A percentile compares a stretch with the other conserved stretches of the same genome.
Conservation (phyloP, 2,329 filamentous ascomycete genomes). For the Pestalotiopsis fici region DNA sequence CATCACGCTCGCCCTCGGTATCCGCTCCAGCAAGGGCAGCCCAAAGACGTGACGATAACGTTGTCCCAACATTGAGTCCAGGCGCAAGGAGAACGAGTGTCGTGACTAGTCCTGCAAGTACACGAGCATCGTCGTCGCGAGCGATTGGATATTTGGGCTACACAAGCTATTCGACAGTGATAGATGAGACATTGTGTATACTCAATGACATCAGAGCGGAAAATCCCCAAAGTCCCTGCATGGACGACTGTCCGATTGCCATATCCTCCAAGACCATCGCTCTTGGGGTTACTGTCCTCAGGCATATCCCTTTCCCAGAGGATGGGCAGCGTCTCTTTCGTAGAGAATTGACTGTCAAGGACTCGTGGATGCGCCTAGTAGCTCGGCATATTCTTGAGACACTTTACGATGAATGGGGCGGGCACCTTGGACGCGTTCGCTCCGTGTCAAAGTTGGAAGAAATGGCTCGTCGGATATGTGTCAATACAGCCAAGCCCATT, state of each 20-base stretch:
- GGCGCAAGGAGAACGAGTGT: neutral
- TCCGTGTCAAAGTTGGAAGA: conserved; percentile 1
- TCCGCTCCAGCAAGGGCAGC: conserved; percentile 7
- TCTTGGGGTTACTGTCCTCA: conserved; percentile 4
- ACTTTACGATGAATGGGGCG: neutral
- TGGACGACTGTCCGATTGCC: neutral
- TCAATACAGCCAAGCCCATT: neutral
- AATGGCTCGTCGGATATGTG: conserved; percentile 6
- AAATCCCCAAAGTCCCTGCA: neutral
- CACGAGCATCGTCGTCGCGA: conserved; percentile 11
- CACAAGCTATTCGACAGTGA: conserved; percentile 4
- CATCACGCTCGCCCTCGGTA: conserved; percentile 5
- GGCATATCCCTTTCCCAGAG: neutral
- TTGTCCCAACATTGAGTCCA: neutral
- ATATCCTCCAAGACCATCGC: conserved; percentile 3
- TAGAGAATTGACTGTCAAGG: neutral
- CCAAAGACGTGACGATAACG: neutral
- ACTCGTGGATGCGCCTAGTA: neutral
- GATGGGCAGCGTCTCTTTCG: neutral
- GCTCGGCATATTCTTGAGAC: neutral
- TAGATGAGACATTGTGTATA: conserved; percentile 7
- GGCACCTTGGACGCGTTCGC: neutral
- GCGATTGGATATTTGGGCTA: conserved; percentile 15
- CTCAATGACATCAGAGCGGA: neutral
- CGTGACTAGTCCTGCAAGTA: conserved; percentile 15